Percentiles rank a stretch among this genome's conserved stretches.
Conservation (phyloP, 2,329 filamentous ascomycete species). For the Hypoxylon rubiginosum region DNA sequence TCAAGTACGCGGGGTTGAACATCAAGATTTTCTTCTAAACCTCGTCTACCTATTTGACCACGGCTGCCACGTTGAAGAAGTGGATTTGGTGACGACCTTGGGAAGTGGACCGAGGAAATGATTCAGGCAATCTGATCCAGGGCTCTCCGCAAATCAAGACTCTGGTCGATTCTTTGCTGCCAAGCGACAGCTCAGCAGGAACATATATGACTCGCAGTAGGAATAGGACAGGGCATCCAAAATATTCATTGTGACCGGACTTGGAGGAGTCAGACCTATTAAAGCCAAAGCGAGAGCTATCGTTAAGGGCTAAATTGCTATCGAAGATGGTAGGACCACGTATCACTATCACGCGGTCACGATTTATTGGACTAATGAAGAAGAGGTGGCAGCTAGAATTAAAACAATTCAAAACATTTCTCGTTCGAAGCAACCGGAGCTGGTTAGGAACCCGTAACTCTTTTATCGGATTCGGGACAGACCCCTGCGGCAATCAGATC, state of each 20-base stretch:
- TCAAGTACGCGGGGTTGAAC: too few species aligned
- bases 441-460: slow-evolving; percentile 13
- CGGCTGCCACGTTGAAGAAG: slow-evolving; percentile 29
- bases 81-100: slow-evolving; percentile 26
- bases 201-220: slow-evolving; percentile 35
- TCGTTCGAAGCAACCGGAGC: slow-evolving; percentile 33
- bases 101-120: slow-evolving; percentile 18
- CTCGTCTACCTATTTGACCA: slow-evolving; percentile 14
- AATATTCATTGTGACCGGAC: slow-evolving; percentile 5
- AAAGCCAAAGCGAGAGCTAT: slow-evolving; percentile 6
- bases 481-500: slow-evolving; percentile 26
- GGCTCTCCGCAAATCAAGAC: slow-evolving; percentile 27
- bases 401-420: slow-evolving; percentile 37
- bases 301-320: neutral
- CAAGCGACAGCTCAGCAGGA: slow-evolving; percentile 15
- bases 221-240: slow-evolving; percentile 6
- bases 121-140: slow-evolving; percentile 18
- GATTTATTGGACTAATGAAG: slow-evolving; percentile 1
- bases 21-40: slow-evolving; percentile 11
- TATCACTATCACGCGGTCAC: slow-evolving; percentile 11
- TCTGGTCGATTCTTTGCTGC: slow-evolving; percentile 12
- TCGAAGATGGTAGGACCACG: slow-evolving; percentile 4
- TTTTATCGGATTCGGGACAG: slow-evolving; percentile 21
- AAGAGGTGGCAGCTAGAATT: neutral
- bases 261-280: slow-evolving; percentile 4